phyloP scores from a whole-genome alignment of 352 stramenopile genomes.

The Pythium chondricola region DNA sequence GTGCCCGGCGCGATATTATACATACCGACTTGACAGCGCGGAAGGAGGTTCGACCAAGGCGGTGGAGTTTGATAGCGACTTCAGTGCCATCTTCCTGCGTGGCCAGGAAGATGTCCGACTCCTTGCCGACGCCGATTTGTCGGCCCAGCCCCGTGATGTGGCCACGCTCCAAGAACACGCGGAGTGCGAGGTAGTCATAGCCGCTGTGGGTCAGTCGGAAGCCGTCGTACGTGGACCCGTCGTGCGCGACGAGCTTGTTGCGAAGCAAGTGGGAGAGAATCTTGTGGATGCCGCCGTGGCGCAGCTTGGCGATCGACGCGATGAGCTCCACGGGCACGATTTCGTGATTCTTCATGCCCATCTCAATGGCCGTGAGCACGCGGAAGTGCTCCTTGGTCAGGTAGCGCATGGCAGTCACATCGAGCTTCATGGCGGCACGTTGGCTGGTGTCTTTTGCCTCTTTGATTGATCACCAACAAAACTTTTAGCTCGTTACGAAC shows the following conservation, averaged over 20 bases:
- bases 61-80: slow-evolving; percentile 99
- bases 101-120: slow-evolving; percentile 98
- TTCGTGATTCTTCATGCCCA: slow-evolving; percentile 98
- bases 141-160: slow-evolving; percentile 88
- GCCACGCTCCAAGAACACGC: slow-evolving; percentile 91
- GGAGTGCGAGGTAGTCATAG: slow-evolving; percentile 99
- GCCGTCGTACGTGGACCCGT: slow-evolving; percentile 95
- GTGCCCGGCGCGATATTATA: no score
- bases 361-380: slow-evolving; percentile 98
- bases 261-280: slow-evolving; percentile 95
- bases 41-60: slow-evolving; percentile 98
- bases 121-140: slow-evolving; percentile 98
- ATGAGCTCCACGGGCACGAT: slow-evolving; percentile 97
- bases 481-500: slow-evolving; percentile 11
- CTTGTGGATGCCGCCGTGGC: slow-evolving; percentile 97
- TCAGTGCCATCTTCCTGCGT: slow-evolving; percentile 92
- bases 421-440: slow-evolving; percentile 80
- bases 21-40: slow-evolving; percentile 89
- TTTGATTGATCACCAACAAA: slow-evolving; percentile 21
- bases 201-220: slow-evolving; percentile 98
- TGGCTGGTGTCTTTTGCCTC: slow-evolving; percentile 1
- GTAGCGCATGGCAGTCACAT: slow-evolving; percentile 92
- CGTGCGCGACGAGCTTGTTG: slow-evolving; percentile 98
- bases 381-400: slow-evolving; percentile 96
- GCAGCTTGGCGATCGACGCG: slow-evolving; percentile 93